Base-by-base conservation (phyloP, 2,329 filamentous ascomycete species). In the Coniella vitis region DNA sequence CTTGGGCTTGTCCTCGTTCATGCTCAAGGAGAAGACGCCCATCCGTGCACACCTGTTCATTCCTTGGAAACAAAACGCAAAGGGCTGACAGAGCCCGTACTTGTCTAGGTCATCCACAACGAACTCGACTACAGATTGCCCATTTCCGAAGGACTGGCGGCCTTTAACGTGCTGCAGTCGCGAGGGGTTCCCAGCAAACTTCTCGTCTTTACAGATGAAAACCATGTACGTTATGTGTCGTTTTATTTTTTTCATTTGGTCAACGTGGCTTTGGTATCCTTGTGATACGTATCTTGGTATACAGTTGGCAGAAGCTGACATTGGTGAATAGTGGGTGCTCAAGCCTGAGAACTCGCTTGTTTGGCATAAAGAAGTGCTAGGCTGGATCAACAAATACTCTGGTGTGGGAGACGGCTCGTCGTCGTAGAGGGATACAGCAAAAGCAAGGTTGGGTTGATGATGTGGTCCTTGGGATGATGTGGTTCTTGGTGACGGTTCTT, bases 121-220 rank as follows among this genome's bases (percentile, higher is more conserved):
- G 81, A 84, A 54, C 70, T 79, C 38, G 86, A 90, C 61, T 87
- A 84, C 57, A 73, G 84, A 7, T 63, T 58, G 45, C 61, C 65
- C 4, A 52, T 69, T 4, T 65, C 66, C 0, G 66, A 70, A 61
- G 86, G 86, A 0, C 65, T 90, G 22, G 77, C 83, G 0, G 78
- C 81, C 0, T 90, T 90, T 64, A 86, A 88, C 54, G 78, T 84
- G 1, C 68, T 90, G 21, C 85, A 90, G 66, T 74, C 75, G 13
- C 72, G 75, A 45, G 82, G 82, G 1, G 74, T 90, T 3, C 78
- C 83, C 32, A 86, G 82, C 54, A 77, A 81, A 52, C 81, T 89
- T 52, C 58, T 90, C 60, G 83, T 76, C 1, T 90, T 90, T 58
- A 78, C 84, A 0, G 85, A 87, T 60, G 85, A 89, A 65, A 81